Evolutionary conservation across 148 eudicot genomes (phyloP).

Genomic region (Pouteria glomerata): DNA sequence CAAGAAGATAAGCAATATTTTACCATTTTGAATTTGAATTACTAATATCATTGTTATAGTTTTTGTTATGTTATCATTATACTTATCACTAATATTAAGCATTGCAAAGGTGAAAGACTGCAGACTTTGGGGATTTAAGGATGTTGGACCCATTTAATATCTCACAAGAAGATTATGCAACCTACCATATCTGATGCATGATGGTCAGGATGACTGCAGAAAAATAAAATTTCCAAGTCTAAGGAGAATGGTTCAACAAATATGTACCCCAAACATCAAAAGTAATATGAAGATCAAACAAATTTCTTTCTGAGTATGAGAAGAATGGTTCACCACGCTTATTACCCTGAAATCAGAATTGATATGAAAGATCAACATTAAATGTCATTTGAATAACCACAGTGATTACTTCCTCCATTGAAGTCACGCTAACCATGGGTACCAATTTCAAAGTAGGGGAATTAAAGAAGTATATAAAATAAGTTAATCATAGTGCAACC

Average conservation of each 20-base stretch:
- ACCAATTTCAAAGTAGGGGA: no score
- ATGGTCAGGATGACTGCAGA: not conserved
- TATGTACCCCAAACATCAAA: not conserved
- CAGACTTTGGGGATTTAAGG: not conserved
- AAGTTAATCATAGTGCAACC: no score
- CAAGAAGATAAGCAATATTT: not conserved
- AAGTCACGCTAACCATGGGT: no score
- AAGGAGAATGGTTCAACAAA: not conserved
- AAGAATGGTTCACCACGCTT: not conserved
- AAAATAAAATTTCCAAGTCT: not conserved
- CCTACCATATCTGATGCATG: not conserved
- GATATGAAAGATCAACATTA: no score
- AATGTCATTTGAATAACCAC: no score
- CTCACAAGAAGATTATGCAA: not conserved
- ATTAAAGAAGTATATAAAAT: no score
- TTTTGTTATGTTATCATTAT: no score
- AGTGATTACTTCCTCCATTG: no score
- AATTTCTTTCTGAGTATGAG: not conserved
- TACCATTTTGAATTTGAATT: not conserved
- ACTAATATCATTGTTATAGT: no score
- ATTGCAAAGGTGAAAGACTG: not conserved
- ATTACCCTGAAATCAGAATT: not conserved
- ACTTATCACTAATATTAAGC: no score
- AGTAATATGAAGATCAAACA: not conserved
- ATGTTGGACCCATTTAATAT: not conserved